Evolutionary conservation across 2,329 filamentous ascomycete species (phyloP).

Genomic region (Tolypocladium album): DNA sequence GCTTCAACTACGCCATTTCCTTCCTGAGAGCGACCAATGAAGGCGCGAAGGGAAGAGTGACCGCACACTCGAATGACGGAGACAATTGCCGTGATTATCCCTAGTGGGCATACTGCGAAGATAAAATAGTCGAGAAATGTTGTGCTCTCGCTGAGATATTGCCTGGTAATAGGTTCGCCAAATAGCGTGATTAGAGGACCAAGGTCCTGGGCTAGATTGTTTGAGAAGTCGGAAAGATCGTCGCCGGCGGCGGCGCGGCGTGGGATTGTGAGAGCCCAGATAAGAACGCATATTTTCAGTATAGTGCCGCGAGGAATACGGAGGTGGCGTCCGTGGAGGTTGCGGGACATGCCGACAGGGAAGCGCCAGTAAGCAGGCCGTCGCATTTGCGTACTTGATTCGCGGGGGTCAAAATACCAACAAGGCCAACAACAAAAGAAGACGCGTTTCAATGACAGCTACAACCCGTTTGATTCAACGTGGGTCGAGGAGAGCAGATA

Average conservation of each 20-base stretch:
- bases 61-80: constrained; percentile 21
- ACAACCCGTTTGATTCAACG: no score
- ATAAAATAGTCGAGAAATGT: constrained; percentile 19
- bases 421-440: no score
- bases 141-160: constrained; percentile 23
- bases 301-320: background rate
- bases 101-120: constrained; percentile 23
- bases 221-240: constrained; percentile 16
- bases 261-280: background rate
- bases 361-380: background rate
- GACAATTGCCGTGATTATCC: constrained; percentile 26
- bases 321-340: no score
- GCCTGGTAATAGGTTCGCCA: constrained; percentile 26
- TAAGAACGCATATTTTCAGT: background rate
- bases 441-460: no score
- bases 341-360: no score
- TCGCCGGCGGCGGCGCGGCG: background rate
- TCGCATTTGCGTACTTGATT: no score
- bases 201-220: constrained; percentile 23
- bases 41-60: constrained; percentile 17
- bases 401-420: no score
- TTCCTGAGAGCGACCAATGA: constrained; percentile 28
- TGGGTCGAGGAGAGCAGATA: no score
- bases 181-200: constrained; percentile 21
- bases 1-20: constrained; percentile 19